Conservation (phyloP, 83 land plant genomes). For the Diphasiastrum complanatum region DNA sequence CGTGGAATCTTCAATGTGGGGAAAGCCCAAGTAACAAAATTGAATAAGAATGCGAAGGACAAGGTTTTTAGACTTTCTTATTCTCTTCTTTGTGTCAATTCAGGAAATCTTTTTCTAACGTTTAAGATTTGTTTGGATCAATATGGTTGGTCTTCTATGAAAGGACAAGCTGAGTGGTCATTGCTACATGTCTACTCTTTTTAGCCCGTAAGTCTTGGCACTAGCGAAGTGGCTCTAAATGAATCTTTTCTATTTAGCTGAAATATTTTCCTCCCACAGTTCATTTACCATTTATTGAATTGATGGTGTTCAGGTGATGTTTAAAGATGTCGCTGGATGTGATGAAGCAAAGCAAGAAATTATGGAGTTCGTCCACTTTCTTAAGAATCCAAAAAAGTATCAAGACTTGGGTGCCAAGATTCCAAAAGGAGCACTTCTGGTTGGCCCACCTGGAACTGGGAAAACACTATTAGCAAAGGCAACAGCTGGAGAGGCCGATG, state of each 20-base stretch:
- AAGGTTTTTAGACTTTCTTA: conserved; percentile 46
- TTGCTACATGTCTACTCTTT: neutral
- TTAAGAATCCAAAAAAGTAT: conserved; percentile 40
- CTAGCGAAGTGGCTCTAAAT: neutral
- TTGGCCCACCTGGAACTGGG: conserved; percentile 46
- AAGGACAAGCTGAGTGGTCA: neutral
- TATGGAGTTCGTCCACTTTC: conserved; percentile 45
- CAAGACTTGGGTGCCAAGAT: conserved; percentile 43
- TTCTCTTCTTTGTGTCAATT: neutral
- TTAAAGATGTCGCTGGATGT: conserved; percentile 48
- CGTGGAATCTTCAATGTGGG: conserved; percentile 94
- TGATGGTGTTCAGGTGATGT: conserved; percentile 29
- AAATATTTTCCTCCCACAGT: neutral
- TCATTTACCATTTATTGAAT: neutral
- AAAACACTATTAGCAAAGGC: conserved; percentile 44
- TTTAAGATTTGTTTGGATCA: too few relatives aligned
- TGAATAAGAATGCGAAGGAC: conserved; percentile 78
- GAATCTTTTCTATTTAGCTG: neutral
- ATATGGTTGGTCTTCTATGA: neutral
- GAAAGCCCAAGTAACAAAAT: conserved; percentile 79
- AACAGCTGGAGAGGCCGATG: conserved; percentile 44
- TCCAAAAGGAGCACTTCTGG: conserved; percentile 40
- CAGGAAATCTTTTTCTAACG: neutral
- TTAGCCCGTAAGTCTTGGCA: neutral
- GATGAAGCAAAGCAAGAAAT: conserved; percentile 43